A percentile compares a stretch with the other conserved stretches of the same genome.
Conservation (phyloP, 345 rosid genomes). For the Moringa oleifera region DNA sequence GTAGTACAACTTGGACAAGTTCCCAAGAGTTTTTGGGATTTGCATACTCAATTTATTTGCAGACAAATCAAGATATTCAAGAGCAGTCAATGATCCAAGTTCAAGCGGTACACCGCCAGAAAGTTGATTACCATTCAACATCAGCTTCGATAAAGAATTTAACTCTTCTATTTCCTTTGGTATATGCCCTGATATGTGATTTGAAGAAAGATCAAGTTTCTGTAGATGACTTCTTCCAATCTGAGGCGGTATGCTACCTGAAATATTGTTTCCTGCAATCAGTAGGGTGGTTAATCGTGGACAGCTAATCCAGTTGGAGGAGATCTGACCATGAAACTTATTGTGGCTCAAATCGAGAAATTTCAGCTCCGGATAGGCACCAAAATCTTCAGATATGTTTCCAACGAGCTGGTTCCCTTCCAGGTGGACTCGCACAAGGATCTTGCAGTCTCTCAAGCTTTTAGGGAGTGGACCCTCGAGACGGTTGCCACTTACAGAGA, state of each 20-base stretch:
- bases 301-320: slow-evolving; percentile 6
- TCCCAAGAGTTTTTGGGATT: slow-evolving; percentile 19
- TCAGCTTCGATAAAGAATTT: slow-evolving; percentile 6
- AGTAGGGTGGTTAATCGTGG: neutral
- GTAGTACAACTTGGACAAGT: slow-evolving; percentile 15
- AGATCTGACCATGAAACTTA: slow-evolving; percentile 14
- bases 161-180: slow-evolving; percentile 16
- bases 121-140: slow-evolving; percentile 20
- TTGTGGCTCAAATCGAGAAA: slow-evolving; percentile 4
- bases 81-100: slow-evolving; percentile 16
- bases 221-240: slow-evolving; percentile 25
- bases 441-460: slow-evolving; percentile 1
- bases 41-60: slow-evolving; percentile 18
- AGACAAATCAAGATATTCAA: slow-evolving; percentile 31
- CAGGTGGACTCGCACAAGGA: neutral
- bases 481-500: slow-evolving; percentile 2
- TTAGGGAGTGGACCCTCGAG: slow-evolving; percentile 5
- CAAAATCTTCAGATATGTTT: slow-evolving; percentile 12
- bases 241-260: slow-evolving; percentile 33
- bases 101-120: slow-evolving; percentile 26
- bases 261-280: slow-evolving; percentile 20
- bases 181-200: slow-evolving; percentile 22
- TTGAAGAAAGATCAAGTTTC: slow-evolving; percentile 24
- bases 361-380: neutral
- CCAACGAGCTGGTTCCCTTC: neutral